Base-by-base conservation (phyloP, 441 rosid genomes). In the Mallotus repandus region DNA sequence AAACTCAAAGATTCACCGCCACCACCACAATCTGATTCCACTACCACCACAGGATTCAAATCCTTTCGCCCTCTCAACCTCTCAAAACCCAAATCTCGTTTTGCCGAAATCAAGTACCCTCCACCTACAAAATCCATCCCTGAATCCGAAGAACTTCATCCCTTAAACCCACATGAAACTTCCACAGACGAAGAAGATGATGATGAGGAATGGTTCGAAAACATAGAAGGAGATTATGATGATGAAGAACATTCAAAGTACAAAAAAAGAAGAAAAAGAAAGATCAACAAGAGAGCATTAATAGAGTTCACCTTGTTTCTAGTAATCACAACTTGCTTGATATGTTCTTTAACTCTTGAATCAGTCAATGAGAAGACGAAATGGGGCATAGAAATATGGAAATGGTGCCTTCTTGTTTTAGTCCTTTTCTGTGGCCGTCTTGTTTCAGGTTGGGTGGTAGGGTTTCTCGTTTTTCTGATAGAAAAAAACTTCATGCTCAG, bases 361-460 rank as follows among this genome's bases (percentile, higher is more conserved):
- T 60, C 82, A 15, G 32, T 84, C 4, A 49, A 63, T 55, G 21
- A 72, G 41, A 54, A 59, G 22, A 4, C 70, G 45, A 35, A 18
- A 35, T 85, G 82, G 86, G 71, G 85, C 1, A 72, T 85, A 68
- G 80, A 78, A 53, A 57, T 85, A 67, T 88, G 89, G 89, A 86
- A 84, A 82, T 86, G 90, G 90, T 83, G 80, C 58, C 78, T 82
- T 32, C 54, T 85, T 64, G 77, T 85, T 9, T 46, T 85, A 55
- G 89, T 85, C 9, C 61, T 82, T 19, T 86, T 82, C 70, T 81
- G 85, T 7, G 90, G 92, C 13, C 76, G 86, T 60, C 74, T 88
- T 68, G 76, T 85, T 46, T 80, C 88, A 0, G 82, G 61, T 19
- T 88, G 92, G 92, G 75, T 76, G 35, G 81, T 84, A 55, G 79